A percentile compares a stretch with the other conserved stretches of the same genome.
Conservation (phyloP, 2,329 filamentous ascomycete species). For the Fragosphaeria purpurea region DNA sequence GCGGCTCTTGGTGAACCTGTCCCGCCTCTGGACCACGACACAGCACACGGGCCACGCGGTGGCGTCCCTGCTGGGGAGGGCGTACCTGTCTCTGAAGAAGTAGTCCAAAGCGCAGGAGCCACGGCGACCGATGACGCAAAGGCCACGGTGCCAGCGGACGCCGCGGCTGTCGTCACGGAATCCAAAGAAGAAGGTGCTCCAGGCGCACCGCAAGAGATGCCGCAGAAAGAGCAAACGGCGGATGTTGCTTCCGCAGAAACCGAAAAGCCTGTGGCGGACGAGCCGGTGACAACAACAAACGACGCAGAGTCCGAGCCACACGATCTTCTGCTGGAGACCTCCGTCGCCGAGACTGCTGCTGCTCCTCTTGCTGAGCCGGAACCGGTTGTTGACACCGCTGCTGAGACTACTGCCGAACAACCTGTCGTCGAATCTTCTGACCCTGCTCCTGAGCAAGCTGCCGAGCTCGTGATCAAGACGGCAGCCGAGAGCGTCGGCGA, state of each 20-base stretch:
- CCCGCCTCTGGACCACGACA: conserved; percentile 3
- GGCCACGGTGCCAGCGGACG: background rate
- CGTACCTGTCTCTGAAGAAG: background rate
- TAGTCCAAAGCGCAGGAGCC: too few relatives aligned
- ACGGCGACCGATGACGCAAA: background rate
- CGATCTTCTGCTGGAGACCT: too few relatives aligned
- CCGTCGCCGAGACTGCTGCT: background rate
- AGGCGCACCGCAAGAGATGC: too few relatives aligned
- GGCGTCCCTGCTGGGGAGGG: background rate
- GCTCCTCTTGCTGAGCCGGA: background rate
- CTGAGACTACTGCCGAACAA: background rate
- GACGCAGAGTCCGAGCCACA: too few relatives aligned
- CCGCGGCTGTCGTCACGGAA: background rate
- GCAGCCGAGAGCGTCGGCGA: background rate
- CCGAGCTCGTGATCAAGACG: background rate
- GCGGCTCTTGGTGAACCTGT: conserved; percentile 3
- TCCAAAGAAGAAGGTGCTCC: too few relatives aligned
- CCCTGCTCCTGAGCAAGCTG: background rate
- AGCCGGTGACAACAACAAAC: too few relatives aligned
- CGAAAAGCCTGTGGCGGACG: too few relatives aligned
- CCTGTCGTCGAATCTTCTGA: background rate
- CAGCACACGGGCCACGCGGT: background rate
- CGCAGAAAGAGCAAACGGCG: background rate
- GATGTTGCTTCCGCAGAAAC: background rate
- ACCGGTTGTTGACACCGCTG: conserved; percentile 6